Evolutionary conservation across 2,329 filamentous ascomycete species (phyloP).

Genomic region (Clonostachys rhizophaga): DNA sequence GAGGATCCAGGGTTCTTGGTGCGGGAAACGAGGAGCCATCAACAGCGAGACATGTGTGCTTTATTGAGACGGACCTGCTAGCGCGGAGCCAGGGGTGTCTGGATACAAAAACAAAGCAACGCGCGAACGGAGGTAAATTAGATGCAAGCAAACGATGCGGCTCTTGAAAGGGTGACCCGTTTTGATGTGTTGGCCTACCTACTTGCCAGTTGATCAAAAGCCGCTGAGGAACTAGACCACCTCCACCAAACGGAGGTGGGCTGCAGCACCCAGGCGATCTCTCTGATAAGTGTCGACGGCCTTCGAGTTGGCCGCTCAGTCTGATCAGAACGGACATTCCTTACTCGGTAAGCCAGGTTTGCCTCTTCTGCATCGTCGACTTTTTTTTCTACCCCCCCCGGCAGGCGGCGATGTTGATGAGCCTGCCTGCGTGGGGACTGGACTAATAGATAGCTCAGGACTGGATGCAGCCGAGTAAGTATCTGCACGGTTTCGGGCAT

Average conservation of each 20-base stretch:
- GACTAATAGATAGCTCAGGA: no score
- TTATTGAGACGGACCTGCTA: slow-evolving; percentile 52
- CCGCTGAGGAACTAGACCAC: slow-evolving; percentile 53
- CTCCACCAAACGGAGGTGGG: slow-evolving; percentile 54
- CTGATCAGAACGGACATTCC: no score
- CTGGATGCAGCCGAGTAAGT: no score
- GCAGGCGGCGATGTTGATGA: no score
- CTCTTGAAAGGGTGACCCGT: slow-evolving; percentile 55
- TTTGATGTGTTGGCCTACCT: slow-evolving; percentile 89
- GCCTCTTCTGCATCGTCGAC: no score
- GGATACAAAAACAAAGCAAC: slow-evolving; percentile 8
- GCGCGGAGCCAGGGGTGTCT: slow-evolving; percentile 46
- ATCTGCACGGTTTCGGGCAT: no score
- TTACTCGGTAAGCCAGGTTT: no score
- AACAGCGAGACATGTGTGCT: slow-evolving; percentile 59
- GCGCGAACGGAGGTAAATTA: slow-evolving; percentile 14
- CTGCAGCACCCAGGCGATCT: slow-evolving; percentile 41
- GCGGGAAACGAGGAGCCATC: slow-evolving; percentile 39
- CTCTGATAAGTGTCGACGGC: slow-evolving; percentile 27
- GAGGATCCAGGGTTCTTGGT: slow-evolving; percentile 33
- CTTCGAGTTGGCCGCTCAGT: not conserved
- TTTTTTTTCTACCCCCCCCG: no score
- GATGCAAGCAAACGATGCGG: slow-evolving; percentile 18
- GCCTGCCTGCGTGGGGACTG: no score
- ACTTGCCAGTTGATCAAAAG: slow-evolving; percentile 73